Evolutionary conservation across 768 basidiomycete species (phyloP).

Genomic region (Amanita fuliginea): DNA sequence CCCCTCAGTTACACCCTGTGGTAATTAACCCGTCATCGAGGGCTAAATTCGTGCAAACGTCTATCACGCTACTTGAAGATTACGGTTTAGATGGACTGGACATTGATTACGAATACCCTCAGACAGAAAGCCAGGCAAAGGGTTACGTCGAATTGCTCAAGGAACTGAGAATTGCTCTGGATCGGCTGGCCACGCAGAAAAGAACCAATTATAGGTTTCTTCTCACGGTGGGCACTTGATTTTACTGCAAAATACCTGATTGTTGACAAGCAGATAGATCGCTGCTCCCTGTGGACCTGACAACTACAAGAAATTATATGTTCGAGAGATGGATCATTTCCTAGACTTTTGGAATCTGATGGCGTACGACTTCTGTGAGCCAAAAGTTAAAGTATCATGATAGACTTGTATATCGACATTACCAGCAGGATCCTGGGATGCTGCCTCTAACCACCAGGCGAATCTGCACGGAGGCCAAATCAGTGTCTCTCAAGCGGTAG

Average conservation of each 20-base stretch:
- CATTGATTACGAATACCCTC: constrained; percentile 90
- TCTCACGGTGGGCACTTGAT: constrained; percentile 46
- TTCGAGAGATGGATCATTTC: constrained; percentile 76
- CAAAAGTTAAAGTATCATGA: neutral
- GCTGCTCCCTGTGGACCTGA: constrained; percentile 89
- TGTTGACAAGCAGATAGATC: constrained; percentile 39
- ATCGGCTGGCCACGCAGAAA: constrained; percentile 54
- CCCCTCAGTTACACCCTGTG: constrained; percentile 75
- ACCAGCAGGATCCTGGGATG: constrained; percentile 70
- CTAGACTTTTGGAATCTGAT: constrained; percentile 98
- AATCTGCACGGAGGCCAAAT: constrained; percentile 64
- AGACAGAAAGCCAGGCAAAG: constrained; percentile 60
- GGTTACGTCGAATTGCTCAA: constrained; percentile 79
- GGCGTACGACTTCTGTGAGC: constrained; percentile 77
- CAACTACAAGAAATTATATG: constrained; percentile 70
- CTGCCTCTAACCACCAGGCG: constrained; percentile 71
- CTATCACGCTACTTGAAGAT: constrained; percentile 77
- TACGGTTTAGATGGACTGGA: constrained; percentile 90
- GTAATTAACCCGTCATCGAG: constrained; percentile 55
- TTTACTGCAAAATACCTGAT: neutral
- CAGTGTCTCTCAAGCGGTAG: constrained; percentile 51
- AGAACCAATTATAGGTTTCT: constrained; percentile 53
- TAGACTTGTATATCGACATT: constrained; percentile 1
- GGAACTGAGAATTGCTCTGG: constrained; percentile 66
- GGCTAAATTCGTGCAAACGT: constrained; percentile 68